phyloP scores from a whole-genome alignment of 2,329 filamentous ascomycete genomes.

The Bisporella sp. region DNA sequence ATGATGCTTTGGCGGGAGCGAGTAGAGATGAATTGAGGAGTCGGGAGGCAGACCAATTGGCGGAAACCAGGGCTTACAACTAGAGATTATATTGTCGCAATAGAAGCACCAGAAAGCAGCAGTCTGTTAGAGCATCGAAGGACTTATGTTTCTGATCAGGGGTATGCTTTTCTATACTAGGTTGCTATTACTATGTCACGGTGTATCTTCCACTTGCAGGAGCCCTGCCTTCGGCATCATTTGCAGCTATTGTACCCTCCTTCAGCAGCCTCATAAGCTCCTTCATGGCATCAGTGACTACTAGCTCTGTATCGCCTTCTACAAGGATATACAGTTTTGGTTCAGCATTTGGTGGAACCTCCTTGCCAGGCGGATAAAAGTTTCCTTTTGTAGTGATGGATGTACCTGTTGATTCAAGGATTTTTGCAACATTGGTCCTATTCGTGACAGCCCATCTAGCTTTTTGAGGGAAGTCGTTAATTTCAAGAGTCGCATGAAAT shows the following conservation, averaged over 20 bases:
- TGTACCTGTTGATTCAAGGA: slow-evolving; percentile 87
- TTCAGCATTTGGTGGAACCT: slow-evolving; percentile 65
- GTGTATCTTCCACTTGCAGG: slow-evolving; percentile 79
- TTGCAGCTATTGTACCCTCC: slow-evolving; percentile 84
- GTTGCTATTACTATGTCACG: slow-evolving; percentile 51
- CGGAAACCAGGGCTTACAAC: slow-evolving; percentile 50
- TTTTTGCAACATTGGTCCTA: slow-evolving; percentile 96
- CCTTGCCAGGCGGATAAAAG: slow-evolving; percentile 78
- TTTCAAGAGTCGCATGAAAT: slow-evolving; percentile 94
- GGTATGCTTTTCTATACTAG: no score
- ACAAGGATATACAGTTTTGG: slow-evolving; percentile 98
- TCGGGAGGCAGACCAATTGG: slow-evolving; percentile 60
- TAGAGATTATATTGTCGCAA: slow-evolving; percentile 25
- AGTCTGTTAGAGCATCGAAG: no score
- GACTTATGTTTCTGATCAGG: no score
- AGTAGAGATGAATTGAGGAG: slow-evolving; percentile 54
- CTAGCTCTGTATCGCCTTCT: slow-evolving; percentile 91
- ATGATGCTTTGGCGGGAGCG: slow-evolving; percentile 58
- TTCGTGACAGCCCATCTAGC: slow-evolving; percentile 98
- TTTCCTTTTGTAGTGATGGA: slow-evolving; percentile 97
- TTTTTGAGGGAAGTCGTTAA: slow-evolving; percentile 99
- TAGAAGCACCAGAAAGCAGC: no score
- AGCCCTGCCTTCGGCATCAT: slow-evolving; percentile 75
- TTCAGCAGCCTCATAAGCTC: slow-evolving; percentile 83
- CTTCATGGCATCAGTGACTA: slow-evolving; percentile 83